Base-by-base conservation (phyloP, 148 eudicot species). In the Heliosperma pusillum region DNA sequence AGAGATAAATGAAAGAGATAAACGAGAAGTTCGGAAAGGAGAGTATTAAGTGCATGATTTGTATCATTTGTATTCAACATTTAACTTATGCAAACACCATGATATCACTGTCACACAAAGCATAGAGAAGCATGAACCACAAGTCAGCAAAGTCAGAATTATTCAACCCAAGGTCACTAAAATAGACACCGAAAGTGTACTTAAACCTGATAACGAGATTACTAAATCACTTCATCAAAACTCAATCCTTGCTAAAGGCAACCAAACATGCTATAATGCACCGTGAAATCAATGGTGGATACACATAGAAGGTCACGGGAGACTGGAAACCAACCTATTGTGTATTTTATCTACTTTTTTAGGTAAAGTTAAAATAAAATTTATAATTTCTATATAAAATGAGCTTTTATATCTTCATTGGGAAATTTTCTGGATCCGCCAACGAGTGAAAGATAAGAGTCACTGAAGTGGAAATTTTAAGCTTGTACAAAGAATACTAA, bases 381-480 rank as follows among this genome's bases (percentile, higher is more conserved):
- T 6, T 36, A 36, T 10, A 5, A 5, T 36, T 36, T 36, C 7
- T 36, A 36, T 36, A 10, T 36, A 36, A 36, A 36, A 6, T 36
- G 6, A 36, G 42, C 42, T 36, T 36, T 36, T 36, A 7, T 8
- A 36, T 36, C 6, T 36, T 36, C 2, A 36, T 7, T 36, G 42
- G 42, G 42, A 36, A 0, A 36, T 3, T 5, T 36, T 36, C 6
- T 36, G 42, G 42, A 36, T 36, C 42, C 7, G 42, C 42, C 42
- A 36, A 36, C 42, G 45, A 45, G 56, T 13, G 21, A 29, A 57
- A 76, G 74, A 71, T 70, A 62, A 40, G 70, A 44, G 59, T 16
- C 33, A 82, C 66, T 57, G 19, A 66, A 45, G 26, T 40, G 52
- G 47, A 44, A 13, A 22, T 29, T 58, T 57, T 5, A 58, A 78